Evolutionary conservation across 129 eudicot species (phyloP).

Genomic region (Escallonia herrerae): DNA sequence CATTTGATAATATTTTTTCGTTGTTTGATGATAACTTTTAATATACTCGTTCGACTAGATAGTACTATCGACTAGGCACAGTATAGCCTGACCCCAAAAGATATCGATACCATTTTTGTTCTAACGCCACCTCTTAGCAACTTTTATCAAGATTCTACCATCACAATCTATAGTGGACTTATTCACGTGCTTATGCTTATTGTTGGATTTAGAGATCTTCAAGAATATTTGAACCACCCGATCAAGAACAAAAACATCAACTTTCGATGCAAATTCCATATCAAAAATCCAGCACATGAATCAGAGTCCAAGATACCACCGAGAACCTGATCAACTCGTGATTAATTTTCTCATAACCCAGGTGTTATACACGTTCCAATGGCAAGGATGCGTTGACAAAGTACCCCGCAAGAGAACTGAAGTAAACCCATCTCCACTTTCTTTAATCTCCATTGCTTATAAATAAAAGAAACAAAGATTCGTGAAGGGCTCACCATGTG

Average conservation of each 20-base stretch:
- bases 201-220: background rate
- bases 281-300: background rate
- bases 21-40: no score
- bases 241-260: background rate
- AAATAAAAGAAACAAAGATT: background rate
- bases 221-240: background rate
- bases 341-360: no score
- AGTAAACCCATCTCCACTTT: background rate
- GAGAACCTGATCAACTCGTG: no score
- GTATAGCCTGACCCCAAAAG: no score
- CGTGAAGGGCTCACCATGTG: conserved; percentile 1
- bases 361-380: background rate
- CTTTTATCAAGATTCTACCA: no score
- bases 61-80: no score
- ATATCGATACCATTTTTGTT: no score
- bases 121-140: no score
- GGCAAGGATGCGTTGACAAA: background rate
- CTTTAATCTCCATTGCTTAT: background rate
- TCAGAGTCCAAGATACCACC: background rate
- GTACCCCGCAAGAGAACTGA: background rate
- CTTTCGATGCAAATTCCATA: background rate
- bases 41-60: no score
- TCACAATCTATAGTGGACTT: background rate
- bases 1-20: no score
- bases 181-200: conserved; percentile 3